These are phyloP conservation scores for Myxozyma mucilagina DNA, from an alignment of 805 yeast genomes.

Conservation along the genomic window DNA sequence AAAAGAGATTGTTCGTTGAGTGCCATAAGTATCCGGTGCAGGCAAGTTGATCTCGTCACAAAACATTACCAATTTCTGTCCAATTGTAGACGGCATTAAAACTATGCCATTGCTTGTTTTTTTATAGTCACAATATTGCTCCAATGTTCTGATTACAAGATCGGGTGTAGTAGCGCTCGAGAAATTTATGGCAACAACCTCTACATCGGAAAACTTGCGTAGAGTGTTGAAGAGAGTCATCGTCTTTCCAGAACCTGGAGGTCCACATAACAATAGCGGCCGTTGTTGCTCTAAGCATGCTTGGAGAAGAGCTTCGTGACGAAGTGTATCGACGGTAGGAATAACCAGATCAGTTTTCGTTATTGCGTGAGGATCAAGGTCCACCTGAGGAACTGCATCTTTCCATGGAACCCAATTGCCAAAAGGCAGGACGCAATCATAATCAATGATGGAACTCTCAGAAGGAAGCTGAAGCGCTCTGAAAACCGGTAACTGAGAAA, in stretches of 20 bases:
- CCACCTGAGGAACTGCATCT: constrained; percentile 44
- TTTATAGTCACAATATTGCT: constrained; percentile 68
- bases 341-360: constrained; percentile 63
- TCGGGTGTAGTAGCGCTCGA: constrained; percentile 75
- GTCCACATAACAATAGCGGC: constrained; percentile 82
- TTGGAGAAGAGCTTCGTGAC: constrained; percentile 63
- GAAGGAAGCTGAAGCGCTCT: constrained; percentile 26
- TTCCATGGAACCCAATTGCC: constrained; percentile 51
- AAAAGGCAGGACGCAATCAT: constrained; percentile 48
- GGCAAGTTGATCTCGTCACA: constrained; percentile 93
- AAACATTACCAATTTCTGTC: constrained; percentile 76
- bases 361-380: constrained; percentile 61
- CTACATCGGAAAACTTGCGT: constrained; percentile 56
- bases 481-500: constrained; percentile 36
- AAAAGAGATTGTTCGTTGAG: constrained; percentile 69
- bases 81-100: constrained; percentile 59
- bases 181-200: constrained; percentile 70
- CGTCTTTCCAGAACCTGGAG: constrained; percentile 97
- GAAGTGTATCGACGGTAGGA: constrained; percentile 75
- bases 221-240: constrained; percentile 79
- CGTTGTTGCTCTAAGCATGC: constrained; percentile 56
- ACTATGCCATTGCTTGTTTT: constrained; percentile 52
- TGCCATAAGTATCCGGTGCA: constrained; percentile 64
- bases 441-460: constrained; percentile 43
- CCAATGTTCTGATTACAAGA: constrained; percentile 61